A percentile compares a stretch with the other conserved stretches of the same genome.
phyloP scores from a whole-genome alignment of 2,329 filamentous ascomycete genomes.

The Stagonosporopsis chrysanthemi region DNA sequence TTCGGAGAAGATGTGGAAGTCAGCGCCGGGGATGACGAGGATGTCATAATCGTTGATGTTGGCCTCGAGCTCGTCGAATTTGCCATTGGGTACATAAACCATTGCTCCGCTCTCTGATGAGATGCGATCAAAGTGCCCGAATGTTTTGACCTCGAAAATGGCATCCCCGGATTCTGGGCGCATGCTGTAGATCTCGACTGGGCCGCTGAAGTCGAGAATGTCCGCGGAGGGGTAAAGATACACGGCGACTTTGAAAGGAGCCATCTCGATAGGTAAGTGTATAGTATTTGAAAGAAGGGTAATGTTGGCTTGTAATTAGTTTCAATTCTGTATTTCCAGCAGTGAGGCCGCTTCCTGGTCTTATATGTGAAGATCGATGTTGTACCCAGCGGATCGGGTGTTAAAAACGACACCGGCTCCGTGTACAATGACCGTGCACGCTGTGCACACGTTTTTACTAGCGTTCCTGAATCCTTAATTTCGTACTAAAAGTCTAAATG shows the following conservation, averaged over 20 bases:
- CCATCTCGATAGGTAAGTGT: slow-evolving; percentile 16
- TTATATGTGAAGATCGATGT: neutral
- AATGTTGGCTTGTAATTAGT: neutral
- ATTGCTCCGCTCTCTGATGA: slow-evolving; percentile 35
- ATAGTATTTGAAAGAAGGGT: neutral
- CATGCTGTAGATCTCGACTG: slow-evolving; percentile 48
- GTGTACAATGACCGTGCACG: too few species aligned
- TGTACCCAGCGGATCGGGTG: slow-evolving; percentile 6
- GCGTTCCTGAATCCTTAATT: too few species aligned
- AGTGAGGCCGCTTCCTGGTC: neutral
- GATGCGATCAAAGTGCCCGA: slow-evolving; percentile 39
- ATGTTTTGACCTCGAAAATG: slow-evolving; percentile 46
- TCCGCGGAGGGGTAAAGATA: slow-evolving; percentile 50
- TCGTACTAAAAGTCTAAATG: too few species aligned
- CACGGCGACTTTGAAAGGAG: slow-evolving; percentile 48
- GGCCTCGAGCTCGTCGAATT: slow-evolving; percentile 37
- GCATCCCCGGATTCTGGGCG: slow-evolving; percentile 35
- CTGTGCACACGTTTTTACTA: too few species aligned
- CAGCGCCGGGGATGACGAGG: slow-evolving; percentile 50
- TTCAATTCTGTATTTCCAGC: neutral
- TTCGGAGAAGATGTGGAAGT: slow-evolving; percentile 32
- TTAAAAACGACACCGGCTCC: too few species aligned
- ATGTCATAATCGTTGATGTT: slow-evolving; percentile 48
- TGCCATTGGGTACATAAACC: slow-evolving; percentile 41
- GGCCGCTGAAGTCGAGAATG: slow-evolving; percentile 53